A percentile compares a stretch with the other conserved stretches of the same genome.
These are phyloP conservation scores for Glycine soja DNA, from an alignment of 306 rosid genomes.

Conservation along the genomic window DNA sequence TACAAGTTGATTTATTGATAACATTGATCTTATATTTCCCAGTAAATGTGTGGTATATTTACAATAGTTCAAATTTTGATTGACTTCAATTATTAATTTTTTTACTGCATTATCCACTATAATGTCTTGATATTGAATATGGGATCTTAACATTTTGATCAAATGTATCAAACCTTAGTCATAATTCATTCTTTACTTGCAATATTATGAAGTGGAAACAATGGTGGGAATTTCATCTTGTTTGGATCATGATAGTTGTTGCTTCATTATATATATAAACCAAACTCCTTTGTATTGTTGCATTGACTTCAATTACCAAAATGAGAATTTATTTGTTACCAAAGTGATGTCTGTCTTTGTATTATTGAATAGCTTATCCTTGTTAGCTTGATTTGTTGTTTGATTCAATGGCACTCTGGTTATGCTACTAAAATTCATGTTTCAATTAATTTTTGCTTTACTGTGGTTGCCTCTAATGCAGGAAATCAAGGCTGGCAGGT, in stretches of 20 bases:
- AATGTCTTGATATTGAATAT: conserved; percentile 15
- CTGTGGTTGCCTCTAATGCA: conserved; percentile 32
- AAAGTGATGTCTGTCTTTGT: conserved; percentile 12
- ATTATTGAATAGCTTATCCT: background rate
- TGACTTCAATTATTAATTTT: background rate
- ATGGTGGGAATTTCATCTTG: conserved; percentile 6
- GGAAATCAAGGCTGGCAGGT: conserved; percentile 42
- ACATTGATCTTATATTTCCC: conserved; percentile 10
- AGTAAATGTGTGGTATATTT: background rate
- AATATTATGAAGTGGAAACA: background rate
- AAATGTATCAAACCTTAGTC: background rate
- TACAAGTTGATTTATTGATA: conserved; percentile 15
- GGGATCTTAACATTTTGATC: background rate
- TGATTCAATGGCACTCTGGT: background rate
- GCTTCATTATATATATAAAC: background rate
- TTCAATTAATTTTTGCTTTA: background rate
- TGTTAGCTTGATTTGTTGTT: conserved; percentile 14
- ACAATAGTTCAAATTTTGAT: conserved; percentile 11
- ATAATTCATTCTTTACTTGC: background rate
- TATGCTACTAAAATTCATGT: conserved; percentile 21
- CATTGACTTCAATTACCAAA: conserved; percentile 14
- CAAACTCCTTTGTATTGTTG: background rate
- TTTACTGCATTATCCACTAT: background rate
- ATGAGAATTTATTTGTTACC: background rate
- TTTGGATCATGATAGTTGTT: background rate